Evolutionary conservation across 192 early-diverging fungal species (phyloP).

Genomic region (Umbelopsis isabellina): DNA sequence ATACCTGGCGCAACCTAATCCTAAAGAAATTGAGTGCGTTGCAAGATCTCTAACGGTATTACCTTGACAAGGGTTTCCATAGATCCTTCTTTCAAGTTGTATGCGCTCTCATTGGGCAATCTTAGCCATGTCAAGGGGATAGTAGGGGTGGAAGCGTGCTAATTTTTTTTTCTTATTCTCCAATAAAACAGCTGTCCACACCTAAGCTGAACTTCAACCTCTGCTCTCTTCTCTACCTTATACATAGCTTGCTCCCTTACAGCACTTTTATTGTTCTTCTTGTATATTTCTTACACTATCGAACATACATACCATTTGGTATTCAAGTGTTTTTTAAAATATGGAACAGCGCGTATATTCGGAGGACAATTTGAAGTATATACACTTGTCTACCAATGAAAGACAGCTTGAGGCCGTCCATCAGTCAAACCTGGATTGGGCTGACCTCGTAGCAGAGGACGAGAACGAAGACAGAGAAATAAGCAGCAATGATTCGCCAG

Average conservation of each 20-base stretch:
- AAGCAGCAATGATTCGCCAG: slow-evolving; percentile 8
- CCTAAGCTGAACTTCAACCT: not conserved
- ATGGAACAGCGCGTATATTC: slow-evolving; percentile 20
- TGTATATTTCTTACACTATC: not conserved
- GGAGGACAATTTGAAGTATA: not conserved
- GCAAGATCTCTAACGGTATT: not conserved
- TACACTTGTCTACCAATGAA: not conserved
- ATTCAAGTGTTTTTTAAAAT: not conserved
- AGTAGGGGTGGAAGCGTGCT: slow-evolving; percentile 13
- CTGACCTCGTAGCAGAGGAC: not conserved
- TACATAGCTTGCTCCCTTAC: not conserved
- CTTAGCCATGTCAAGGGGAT: slow-evolving; percentile 14
- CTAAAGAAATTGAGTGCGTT: not conserved
- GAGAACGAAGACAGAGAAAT: not conserved
- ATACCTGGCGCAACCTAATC: no score
- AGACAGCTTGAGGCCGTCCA: not conserved
- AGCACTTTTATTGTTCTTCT: slow-evolving; percentile 1
- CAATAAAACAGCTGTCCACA: slow-evolving; percentile 8
- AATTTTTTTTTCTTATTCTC: not conserved
- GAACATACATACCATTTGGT: not conserved
- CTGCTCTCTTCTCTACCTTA: not conserved
- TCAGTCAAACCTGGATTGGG: not conserved
- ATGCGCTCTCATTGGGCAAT: slow-evolving; percentile 1
- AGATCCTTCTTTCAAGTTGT: not conserved
- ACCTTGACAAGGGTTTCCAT: not conserved